phyloP scores from a whole-genome alignment of 2,329 filamentous ascomycete genomes.

The Colletotrichum noveboracense region DNA sequence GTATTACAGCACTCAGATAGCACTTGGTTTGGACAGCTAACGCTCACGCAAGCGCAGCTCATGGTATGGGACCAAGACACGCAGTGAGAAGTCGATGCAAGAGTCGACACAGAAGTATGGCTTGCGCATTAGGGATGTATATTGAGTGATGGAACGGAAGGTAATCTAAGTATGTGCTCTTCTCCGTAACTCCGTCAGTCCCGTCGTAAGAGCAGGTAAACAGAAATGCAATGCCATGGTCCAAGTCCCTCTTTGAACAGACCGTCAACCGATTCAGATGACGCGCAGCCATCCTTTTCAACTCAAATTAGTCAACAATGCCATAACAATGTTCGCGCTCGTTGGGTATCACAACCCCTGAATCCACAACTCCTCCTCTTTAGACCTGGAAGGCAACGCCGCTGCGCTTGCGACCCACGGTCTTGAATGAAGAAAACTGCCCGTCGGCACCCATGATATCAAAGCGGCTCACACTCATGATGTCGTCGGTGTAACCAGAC shows the following conservation, averaged over 20 bases:
- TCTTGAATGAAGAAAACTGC: conserved; percentile 57
- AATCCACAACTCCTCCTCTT: neutral
- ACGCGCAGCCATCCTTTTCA: neutral
- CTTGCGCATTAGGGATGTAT: neutral
- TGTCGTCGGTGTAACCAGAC: conserved; percentile 60
- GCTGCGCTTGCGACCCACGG: conserved; percentile 51
- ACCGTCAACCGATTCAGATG: neutral
- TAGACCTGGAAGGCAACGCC: conserved; percentile 36
- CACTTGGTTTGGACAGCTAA: too few species aligned
- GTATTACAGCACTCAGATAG: too few species aligned
- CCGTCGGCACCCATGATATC: conserved; percentile 59
- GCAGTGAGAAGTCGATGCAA: too few species aligned
- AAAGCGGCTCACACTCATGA: conserved; percentile 53
- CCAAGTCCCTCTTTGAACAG: neutral
- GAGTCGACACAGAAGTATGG: neutral
- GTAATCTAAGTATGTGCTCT: conserved; percentile 1
- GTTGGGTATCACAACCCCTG: neutral
- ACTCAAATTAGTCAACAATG: neutral
- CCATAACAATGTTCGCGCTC: neutral
- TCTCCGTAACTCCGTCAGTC: conserved; percentile 10
- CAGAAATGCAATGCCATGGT: neutral
- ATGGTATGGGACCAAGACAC: too few species aligned
- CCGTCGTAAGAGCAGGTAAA: neutral
- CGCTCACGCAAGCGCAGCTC: too few species aligned
- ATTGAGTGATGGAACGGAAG: neutral